phyloP scores from a whole-genome alignment of 306 rosid genomes.

The Vigna trinervia region DNA sequence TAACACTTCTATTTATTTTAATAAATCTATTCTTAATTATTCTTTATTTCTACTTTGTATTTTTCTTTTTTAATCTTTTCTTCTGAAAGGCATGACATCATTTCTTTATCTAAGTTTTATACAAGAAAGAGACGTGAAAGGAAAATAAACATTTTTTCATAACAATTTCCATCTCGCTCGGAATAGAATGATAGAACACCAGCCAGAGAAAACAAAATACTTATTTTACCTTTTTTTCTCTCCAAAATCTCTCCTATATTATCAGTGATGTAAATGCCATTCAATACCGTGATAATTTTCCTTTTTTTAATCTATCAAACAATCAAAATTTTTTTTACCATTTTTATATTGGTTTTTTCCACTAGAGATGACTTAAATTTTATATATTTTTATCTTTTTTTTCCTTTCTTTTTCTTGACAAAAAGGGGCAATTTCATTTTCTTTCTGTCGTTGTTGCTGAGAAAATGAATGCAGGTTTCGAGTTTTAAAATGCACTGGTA shows the following conservation, averaged over 20 bases:
- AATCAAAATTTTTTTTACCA: not conserved
- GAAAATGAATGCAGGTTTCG: not conserved
- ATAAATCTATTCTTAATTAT: not conserved
- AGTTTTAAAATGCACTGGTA: not conserved
- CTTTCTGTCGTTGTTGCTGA: not conserved
- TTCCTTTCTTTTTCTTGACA: not conserved
- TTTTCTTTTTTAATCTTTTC: not conserved
- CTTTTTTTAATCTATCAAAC: not conserved
- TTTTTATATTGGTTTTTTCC: not conserved
- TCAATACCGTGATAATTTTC: not conserved
- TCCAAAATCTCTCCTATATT: not conserved
- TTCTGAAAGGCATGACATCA: not conserved
- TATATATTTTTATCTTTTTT: not conserved
- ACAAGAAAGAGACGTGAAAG: not conserved
- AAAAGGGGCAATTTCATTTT: not conserved
- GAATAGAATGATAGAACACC: not conserved
- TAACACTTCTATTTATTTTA: not conserved
- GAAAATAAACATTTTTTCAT: not conserved
- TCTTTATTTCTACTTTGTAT: not conserved
- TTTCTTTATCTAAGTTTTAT: not conserved
- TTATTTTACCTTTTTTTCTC: not conserved
- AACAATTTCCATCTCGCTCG: not conserved
- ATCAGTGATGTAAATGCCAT: not conserved
- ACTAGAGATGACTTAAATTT: not conserved
- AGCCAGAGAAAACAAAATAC: not conserved